Evolutionary conservation across 768 basidiomycete species (phyloP).

Genomic region (Lactarius hatsudake): DNA sequence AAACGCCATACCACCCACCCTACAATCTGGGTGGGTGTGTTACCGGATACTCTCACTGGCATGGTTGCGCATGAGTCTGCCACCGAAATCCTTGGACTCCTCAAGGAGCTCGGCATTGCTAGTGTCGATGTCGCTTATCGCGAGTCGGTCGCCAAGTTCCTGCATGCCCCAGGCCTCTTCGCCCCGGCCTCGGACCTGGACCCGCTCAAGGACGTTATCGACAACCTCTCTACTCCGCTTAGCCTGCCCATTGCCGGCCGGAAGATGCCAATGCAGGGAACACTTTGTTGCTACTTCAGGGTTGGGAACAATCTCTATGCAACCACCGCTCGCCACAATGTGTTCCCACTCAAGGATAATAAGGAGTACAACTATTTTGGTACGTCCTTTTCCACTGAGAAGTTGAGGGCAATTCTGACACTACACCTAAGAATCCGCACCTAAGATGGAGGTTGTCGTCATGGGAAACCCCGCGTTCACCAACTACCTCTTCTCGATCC

Average conservation of each 20-base stretch:
- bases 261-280: slow-evolving; percentile 39
- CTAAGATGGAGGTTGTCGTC: slow-evolving; percentile 2
- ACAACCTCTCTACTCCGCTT: slow-evolving; percentile 38
- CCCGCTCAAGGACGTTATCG: slow-evolving; percentile 37
- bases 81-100: slow-evolving; percentile 27
- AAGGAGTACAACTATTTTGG: slow-evolving; percentile 21
- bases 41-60: slow-evolving; percentile 30
- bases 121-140: slow-evolving; percentile 32
- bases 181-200: slow-evolving; percentile 28
- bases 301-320: slow-evolving; percentile 35
- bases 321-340: slow-evolving; percentile 36
- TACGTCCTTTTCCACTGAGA: not conserved
- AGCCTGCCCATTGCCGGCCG: slow-evolving; percentile 22
- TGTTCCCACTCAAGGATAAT: no score
- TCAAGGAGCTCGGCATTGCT: slow-evolving; percentile 21
- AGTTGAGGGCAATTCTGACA: not conserved
- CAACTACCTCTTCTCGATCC: not conserved
- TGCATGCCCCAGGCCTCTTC: slow-evolving; percentile 29
- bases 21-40: slow-evolving; percentile 6
- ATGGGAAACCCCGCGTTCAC: not conserved
- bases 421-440: not conserved
- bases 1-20: no score
- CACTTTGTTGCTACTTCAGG: slow-evolving; percentile 39
- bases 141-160: slow-evolving; percentile 26
- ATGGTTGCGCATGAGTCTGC: slow-evolving; percentile 26